Evolutionary conservation across 352 stramenopile species (phyloP).

Genomic region (Phytophthora ohioensis): DNA sequence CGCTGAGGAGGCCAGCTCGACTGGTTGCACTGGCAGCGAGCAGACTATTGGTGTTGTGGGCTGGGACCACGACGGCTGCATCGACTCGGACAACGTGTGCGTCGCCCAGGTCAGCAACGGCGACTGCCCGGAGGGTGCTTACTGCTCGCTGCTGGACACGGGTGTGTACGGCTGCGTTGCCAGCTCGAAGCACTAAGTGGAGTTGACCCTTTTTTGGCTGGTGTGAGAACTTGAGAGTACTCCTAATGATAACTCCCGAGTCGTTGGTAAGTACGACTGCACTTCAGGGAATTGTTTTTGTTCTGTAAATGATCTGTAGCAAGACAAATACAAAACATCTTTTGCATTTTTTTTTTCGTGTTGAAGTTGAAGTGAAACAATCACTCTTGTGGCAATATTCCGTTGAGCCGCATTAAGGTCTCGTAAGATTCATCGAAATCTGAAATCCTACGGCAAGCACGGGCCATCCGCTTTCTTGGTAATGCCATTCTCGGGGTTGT

Average conservation of each 20-base stretch:
- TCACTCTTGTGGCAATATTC: not conserved
- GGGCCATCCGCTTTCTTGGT: slow-evolving; percentile 3
- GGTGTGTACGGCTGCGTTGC: slow-evolving; percentile 1
- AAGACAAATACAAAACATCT: slow-evolving; percentile 17
- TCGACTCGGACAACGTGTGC: too few species aligned
- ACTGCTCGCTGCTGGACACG: too few species aligned
- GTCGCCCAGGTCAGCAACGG: too few species aligned
- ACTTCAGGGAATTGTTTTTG: slow-evolving; percentile 3
- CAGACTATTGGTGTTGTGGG: slow-evolving; percentile 6
- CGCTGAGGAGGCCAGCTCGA: slow-evolving; percentile 1
- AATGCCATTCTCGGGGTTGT: slow-evolving; percentile 5
- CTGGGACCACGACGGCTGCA: not conserved
- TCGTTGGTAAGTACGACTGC: slow-evolving; percentile 6
- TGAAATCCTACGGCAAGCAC: not conserved
- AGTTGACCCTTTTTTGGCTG: slow-evolving; percentile 3
- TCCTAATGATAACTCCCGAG: slow-evolving; percentile 7
- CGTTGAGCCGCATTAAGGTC: too few species aligned
- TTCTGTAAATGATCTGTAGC: slow-evolving; percentile 13
- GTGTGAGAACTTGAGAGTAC: slow-evolving; percentile 10
- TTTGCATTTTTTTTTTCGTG: slow-evolving; percentile 17
- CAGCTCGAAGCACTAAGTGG: slow-evolving; percentile 28
- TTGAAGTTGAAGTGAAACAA: slow-evolving; percentile 7
- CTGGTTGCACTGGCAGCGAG: slow-evolving; percentile 14
- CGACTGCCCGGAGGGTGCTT: too few species aligned
- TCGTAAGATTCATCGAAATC: too few species aligned